Evolutionary conservation across 2,329 filamentous ascomycete species (phyloP).

Genomic region (Stemphylium lycopersici): DNA sequence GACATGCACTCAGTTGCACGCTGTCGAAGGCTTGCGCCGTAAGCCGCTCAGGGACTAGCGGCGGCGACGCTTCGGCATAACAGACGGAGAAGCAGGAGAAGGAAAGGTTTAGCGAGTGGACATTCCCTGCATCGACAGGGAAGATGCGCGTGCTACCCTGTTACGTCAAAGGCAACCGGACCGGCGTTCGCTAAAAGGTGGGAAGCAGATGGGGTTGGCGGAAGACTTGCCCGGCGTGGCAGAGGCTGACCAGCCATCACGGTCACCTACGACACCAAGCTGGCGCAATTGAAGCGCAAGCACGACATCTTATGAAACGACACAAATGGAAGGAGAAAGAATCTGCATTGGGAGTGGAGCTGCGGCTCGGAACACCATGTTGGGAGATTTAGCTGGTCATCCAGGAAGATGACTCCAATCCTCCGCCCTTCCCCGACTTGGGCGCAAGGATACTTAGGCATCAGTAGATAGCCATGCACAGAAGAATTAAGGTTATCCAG

Average conservation of each 20-base stretch:
- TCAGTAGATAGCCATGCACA: slow-evolving; percentile 6
- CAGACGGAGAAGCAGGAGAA: slow-evolving; percentile 15
- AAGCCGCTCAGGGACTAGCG: slow-evolving; percentile 10
- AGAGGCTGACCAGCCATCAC: slow-evolving; percentile 7
- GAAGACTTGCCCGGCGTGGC: slow-evolving; percentile 8
- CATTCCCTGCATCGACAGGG: slow-evolving; percentile 11
- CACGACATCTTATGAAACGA: slow-evolving; percentile 5
- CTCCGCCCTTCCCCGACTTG: slow-evolving; percentile 1
- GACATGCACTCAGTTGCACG: slow-evolving; percentile 7
- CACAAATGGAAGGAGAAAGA: background rate
- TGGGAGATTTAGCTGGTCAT: background rate
- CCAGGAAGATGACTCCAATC: background rate
- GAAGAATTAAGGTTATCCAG: slow-evolving; percentile 12
- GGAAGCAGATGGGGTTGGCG: slow-evolving; percentile 7
- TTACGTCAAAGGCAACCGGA: slow-evolving; percentile 22
- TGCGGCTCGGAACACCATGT: background rate
- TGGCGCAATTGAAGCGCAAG: slow-evolving; percentile 4
- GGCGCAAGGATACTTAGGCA: slow-evolving; percentile 8
- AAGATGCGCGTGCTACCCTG: slow-evolving; percentile 13
- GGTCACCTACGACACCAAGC: slow-evolving; percentile 2
- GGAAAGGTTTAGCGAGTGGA: slow-evolving; percentile 16
- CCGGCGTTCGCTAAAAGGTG: slow-evolving; percentile 12
- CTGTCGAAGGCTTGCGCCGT: slow-evolving; percentile 9
- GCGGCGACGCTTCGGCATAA: slow-evolving; percentile 19
- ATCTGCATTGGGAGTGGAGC: slow-evolving; percentile 6